Conservation (phyloP, 345 rosid species). For the Ceriops zippeliana region DNA sequence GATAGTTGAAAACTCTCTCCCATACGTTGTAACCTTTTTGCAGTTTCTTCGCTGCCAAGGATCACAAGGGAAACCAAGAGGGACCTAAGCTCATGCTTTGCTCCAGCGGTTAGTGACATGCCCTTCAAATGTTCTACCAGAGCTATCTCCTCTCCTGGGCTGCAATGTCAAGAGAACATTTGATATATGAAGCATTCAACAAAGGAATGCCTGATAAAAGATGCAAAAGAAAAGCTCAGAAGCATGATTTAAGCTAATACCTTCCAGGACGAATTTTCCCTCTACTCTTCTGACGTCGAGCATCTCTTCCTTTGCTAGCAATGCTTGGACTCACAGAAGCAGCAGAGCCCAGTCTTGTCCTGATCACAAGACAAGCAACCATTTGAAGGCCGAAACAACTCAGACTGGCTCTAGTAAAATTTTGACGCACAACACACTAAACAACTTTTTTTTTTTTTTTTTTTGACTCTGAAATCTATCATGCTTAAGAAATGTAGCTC, state of each 20-base stretch:
- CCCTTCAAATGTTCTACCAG: constrained; percentile 90
- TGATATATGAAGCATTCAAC: constrained; percentile 15
- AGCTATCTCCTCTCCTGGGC: constrained; percentile 94
- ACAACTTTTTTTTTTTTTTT: no score
- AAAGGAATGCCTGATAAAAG: neutral
- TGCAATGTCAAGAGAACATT: constrained; percentile 29
- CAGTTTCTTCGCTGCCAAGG: constrained; percentile 62
- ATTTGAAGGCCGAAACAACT: neutral
- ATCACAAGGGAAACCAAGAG: constrained; percentile 66
- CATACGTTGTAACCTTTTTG: constrained; percentile 60
- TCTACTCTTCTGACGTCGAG: constrained; percentile 62
- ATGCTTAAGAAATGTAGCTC: no score
- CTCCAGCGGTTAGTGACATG: constrained; percentile 65
- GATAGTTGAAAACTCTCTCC: constrained; percentile 73
- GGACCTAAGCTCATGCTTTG: constrained; percentile 74
- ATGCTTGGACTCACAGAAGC: constrained; percentile 63
- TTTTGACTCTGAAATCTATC: no score
- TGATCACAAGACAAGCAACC: constrained; percentile 29
- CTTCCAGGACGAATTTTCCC: constrained; percentile 97
- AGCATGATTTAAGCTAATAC: constrained; percentile 31
- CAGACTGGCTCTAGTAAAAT: neutral
- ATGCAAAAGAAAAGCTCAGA: neutral
- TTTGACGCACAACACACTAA: neutral
- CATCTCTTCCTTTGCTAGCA: constrained; percentile 64
- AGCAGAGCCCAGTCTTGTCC: constrained; percentile 69